These are phyloP conservation scores for Pelargonium nanum DNA, from an alignment of 345 rosid genomes.

Conservation along the genomic window DNA sequence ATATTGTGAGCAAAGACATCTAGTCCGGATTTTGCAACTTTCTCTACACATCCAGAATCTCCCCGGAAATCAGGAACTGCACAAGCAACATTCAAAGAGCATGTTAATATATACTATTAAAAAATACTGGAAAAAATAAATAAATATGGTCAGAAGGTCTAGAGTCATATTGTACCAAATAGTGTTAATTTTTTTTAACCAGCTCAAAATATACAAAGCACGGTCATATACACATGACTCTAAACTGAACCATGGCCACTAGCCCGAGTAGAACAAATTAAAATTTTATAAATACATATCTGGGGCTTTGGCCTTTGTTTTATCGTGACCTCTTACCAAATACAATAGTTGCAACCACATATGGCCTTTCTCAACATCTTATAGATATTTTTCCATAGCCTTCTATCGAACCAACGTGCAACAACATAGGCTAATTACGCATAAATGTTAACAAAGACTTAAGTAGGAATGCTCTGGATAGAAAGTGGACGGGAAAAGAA, in stretches of 20 bases:
- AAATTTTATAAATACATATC: no score
- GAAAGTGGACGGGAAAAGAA: no score
- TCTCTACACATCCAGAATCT: slow-evolving; percentile 64
- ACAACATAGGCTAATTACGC: background rate
- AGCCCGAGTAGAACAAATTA: background rate
- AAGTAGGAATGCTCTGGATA: background rate
- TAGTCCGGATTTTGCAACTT: slow-evolving; percentile 76
- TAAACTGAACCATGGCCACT: background rate
- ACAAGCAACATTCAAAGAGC: slow-evolving; percentile 5
- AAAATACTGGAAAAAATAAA: background rate
- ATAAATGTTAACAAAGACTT: background rate
- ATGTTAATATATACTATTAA: background rate
- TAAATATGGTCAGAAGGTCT: no score
- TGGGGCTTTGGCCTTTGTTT: background rate
- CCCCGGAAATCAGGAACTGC: slow-evolving; percentile 97
- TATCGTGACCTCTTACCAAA: background rate
- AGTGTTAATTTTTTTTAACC: no score
- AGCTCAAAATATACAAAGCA: no score
- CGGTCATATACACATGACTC: no score
- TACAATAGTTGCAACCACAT: background rate
- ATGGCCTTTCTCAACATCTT: background rate
- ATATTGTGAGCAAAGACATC: slow-evolving; percentile 95
- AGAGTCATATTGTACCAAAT: no score
- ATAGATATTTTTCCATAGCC: no score
- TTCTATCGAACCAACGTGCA: no score